Percentiles rank a stretch among this genome's conserved stretches.
Conservation (phyloP, 768 basidiomycete genomes). For the Lactarius evosmus region DNA sequence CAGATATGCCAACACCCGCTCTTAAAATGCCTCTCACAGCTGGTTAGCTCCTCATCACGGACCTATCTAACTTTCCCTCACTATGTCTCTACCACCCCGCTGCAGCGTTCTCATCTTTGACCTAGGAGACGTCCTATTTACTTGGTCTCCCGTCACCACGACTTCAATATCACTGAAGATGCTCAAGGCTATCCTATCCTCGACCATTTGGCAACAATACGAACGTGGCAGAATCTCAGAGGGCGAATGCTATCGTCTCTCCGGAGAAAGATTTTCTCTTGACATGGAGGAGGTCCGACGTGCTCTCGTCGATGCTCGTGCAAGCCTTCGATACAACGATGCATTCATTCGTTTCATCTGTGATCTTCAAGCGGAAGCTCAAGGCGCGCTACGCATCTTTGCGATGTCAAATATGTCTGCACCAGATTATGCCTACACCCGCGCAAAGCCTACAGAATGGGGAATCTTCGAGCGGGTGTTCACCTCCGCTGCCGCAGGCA, state of each 20-base stretch:
- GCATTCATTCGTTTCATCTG: conserved; percentile 45
- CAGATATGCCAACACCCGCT: background rate
- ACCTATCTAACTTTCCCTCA: background rate
- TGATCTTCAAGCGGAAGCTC: conserved; percentile 42
- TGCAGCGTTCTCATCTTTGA: conserved; percentile 45
- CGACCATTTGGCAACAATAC: conserved; percentile 47
- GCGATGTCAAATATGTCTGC: conserved; percentile 62
- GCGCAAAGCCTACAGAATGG: conserved; percentile 47
- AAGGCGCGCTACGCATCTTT: conserved; percentile 41
- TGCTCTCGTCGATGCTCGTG: conserved; percentile 48
- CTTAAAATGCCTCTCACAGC: conserved; percentile 3
- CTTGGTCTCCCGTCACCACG: conserved; percentile 47
- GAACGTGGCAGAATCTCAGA: conserved; percentile 45
- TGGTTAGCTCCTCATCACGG: background rate
- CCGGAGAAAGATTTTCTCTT: conserved; percentile 42
- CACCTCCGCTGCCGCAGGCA: conserved; percentile 49
- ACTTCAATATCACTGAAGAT: conserved; percentile 42
- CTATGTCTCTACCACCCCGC: conserved; percentile 17
- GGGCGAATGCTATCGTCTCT: conserved; percentile 42
- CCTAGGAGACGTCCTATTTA: conserved; percentile 52
- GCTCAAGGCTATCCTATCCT: conserved; percentile 43
- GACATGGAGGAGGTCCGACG: conserved; percentile 40
- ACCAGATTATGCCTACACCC: conserved; percentile 48
- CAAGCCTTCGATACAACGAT: conserved; percentile 45
- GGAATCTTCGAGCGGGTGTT: conserved; percentile 48